Base-by-base conservation (phyloP, 257 asterid genomes). In the Fraxinus pennsylvanica region DNA sequence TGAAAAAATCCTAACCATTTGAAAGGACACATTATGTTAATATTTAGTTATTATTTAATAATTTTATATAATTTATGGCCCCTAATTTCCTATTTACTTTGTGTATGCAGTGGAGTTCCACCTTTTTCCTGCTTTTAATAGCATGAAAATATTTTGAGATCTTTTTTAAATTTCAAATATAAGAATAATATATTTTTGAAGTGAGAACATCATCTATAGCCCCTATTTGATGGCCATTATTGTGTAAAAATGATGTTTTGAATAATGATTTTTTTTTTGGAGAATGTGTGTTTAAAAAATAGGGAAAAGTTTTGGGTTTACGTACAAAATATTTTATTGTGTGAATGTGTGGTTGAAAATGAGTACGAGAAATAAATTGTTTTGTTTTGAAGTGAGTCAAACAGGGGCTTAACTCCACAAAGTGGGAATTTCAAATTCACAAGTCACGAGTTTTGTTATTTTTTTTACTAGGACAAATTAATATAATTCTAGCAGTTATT, bases 51-150 rank as follows among this genome's bases (percentile, higher is more conserved):
- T 22, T 68, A 29, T 22, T 68, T 33, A 59, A 15, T 66, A 19
- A 61, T 80, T 78, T 47, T 67, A 21, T 21, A 43, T 41, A 73
- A 68, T 27, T 74, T 72, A 45, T 72, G 57, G 59, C 73, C 52
- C 6, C 27, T 54, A 19, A 19, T 17, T 54, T 54, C 65, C 65
- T 19, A 54, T 45, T 45, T 45, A 47, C 6, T 54, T 19, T 54
- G 27, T 54, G 22, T 54, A 54, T 54, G 65, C 65, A 54, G n/a
- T 54, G 27, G 27, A 17, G n/a, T 17, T 54, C 65, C 27, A 54
- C 27, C 12, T 4, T 47, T 45, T 17, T 54, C 22, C 65, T 6
- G 9, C 22, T 5, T 54, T 54, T 54, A n/a, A n/a, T 54, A 6
- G 59, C 27, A 5, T 54, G 27, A 2, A 54, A 54, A 54, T 6